Evolutionary conservation across 352 stramenopile genomes (phyloP), one percentile per base, ranked within the genome.

Genomic region (Salisapilia sapeloensis): DNA sequence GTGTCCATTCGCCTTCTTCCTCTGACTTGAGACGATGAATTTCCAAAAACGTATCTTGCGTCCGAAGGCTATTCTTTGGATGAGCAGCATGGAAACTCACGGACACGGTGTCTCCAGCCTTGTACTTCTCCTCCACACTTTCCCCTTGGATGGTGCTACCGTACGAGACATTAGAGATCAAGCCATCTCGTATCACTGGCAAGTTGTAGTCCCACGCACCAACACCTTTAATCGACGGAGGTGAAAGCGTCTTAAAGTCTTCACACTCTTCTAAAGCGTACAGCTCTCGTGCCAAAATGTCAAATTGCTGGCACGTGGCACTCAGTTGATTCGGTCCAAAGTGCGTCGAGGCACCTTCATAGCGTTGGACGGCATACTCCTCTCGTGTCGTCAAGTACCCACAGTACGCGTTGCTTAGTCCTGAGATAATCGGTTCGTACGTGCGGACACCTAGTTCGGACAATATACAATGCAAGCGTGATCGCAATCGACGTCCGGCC

Each of bases 301-400:
- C 64, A 41, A 92, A 84, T 40, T 87, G 62, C 39, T 92, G 70
- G 19, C 70, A 62, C 6, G 71, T 81, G 9, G 71, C 77, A 17
- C 53, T 52, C 11, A 92, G 53, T 39, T 92, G 75, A 29, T 91
- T 91, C 0, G 75, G 75, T 4, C 77, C 77, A 26, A 91, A 92
- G 41, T 90, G 72, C 18, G 75, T 92, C 13, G 72, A 92, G 9
- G 77, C 75, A n/a, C 77, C 77, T 66, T 92, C 77, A 40, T 92
- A 92, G 3, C 75, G 64, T 42, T 92, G 77, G 3, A 85, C 59
- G 1, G 74, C 53, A 29, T 90, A 92, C 40, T 92, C 77, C 40
- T 91, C 77, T 2, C 65, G 59, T 3, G 77, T 92, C 6, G 75
- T 79, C 38, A 91, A 53, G 43, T 92, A 92, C 4, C 71, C 75